These are phyloP conservation scores for Crataegus laevigata DNA, from an alignment of 306 rosid genomes.

Conservation along the genomic window DNA sequence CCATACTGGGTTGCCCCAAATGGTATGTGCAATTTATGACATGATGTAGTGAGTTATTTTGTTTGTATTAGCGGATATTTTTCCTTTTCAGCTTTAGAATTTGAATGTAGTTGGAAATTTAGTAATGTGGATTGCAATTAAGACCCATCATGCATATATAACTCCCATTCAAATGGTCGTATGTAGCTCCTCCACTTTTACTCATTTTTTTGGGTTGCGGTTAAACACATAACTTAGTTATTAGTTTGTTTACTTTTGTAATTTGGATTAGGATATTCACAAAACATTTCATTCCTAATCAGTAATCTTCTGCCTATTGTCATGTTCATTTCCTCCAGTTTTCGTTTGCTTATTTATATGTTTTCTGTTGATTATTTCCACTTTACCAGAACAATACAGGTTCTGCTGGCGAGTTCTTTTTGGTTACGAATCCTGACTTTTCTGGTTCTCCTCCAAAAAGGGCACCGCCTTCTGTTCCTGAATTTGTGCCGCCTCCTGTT, in stretches of 20 bases:
- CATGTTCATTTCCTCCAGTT: neutral
- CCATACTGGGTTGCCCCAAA: constrained; percentile 72
- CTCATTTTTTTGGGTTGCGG: neutral
- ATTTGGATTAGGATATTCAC: neutral
- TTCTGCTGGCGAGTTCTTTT: constrained; percentile 76
- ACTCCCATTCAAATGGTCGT: neutral
- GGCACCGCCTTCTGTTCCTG: constrained; percentile 73
- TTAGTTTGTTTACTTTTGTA: neutral
- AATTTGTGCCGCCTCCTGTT: constrained; percentile 26
- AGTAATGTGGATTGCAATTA: neutral
- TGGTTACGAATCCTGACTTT: constrained; percentile 66
- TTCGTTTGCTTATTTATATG: constrained; percentile 11
- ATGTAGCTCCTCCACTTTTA: neutral
- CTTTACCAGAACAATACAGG: constrained; percentile 71
- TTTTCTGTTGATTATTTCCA: constrained; percentile 19
- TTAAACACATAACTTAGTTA: neutral
- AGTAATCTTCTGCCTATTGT: constrained; percentile 10
- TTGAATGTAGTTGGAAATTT: neutral
- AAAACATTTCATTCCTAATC: neutral
- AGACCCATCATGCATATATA: neutral
- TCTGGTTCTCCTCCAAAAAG: constrained; percentile 94
- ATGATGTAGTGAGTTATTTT: neutral
- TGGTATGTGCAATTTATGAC: constrained; percentile 35
- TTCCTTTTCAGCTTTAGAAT: neutral
- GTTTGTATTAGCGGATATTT: neutral